These are phyloP conservation scores for Candida nanaspora DNA, from an alignment of 805 yeast genomes.

Conservation along the genomic window DNA sequence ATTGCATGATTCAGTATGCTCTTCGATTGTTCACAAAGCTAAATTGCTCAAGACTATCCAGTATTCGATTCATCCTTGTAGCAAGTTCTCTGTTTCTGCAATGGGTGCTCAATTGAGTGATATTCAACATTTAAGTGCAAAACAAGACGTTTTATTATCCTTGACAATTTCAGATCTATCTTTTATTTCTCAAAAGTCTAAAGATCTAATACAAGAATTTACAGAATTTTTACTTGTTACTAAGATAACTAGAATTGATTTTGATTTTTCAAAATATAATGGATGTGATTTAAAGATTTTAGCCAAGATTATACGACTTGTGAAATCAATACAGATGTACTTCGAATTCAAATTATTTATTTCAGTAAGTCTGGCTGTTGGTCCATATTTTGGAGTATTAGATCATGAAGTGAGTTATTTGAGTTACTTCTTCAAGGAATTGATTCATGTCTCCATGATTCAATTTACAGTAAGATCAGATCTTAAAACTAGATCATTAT, in stretches of 20 bases:
- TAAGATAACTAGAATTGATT: background rate
- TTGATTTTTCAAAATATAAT: background rate
- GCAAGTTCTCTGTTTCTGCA: background rate
- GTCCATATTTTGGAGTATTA: background rate
- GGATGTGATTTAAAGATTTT: background rate
- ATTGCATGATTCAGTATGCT: too few relatives aligned
- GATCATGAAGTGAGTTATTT: background rate
- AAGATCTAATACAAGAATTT: background rate
- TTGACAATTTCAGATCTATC: background rate
- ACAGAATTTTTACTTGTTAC: background rate
- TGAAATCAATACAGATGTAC: background rate
- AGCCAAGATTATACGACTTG: background rate
- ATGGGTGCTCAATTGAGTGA: too few relatives aligned
- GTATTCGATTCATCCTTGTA: background rate
- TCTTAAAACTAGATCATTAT: background rate
- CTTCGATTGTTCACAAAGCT: background rate
- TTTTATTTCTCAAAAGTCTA: background rate
- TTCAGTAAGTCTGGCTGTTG: background rate
- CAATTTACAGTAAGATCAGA: background rate
- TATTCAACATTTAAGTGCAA: too few relatives aligned
- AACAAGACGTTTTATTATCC: background rate
- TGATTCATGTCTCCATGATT: conserved; percentile 1
- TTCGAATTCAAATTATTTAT: background rate
- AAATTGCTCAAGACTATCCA: background rate
- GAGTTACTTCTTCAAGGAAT: background rate